Percentiles rank a stretch among this genome's conserved stretches.
Evolutionary conservation across 768 basidiomycete species (phyloP).

Genomic region (Paxillus ammoniavirescens): DNA sequence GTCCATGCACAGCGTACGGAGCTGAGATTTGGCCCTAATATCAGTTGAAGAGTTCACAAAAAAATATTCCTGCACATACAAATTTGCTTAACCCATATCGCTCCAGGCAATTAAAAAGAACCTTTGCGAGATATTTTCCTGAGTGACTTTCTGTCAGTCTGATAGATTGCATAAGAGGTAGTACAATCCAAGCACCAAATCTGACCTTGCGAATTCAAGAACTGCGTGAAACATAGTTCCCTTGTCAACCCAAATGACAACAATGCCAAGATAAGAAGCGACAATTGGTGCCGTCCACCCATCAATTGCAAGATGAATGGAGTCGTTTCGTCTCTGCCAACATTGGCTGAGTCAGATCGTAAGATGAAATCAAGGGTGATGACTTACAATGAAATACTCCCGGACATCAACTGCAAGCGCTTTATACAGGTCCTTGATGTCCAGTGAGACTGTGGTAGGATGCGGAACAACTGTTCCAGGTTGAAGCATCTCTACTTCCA

Average conservation of each 20-base stretch:
- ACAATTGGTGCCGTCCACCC: conserved; percentile 34
- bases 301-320: conserved; percentile 33
- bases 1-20: conserved; percentile 31
- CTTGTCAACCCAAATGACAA: conserved; percentile 27
- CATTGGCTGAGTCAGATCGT: too few species aligned
- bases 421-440: conserved; percentile 15
- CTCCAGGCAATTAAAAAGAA: conserved; percentile 23
- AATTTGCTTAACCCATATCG: conserved; percentile 26
- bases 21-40: conserved; percentile 9
- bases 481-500: conserved; percentile 27
- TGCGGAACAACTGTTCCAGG: conserved; percentile 26
- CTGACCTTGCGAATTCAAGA: conserved; percentile 33
- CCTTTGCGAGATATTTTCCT: conserved; percentile 29
- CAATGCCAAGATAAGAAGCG: conserved; percentile 31
- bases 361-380: not conserved
- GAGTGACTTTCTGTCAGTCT: conserved; percentile 25
- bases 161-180: too few species aligned
- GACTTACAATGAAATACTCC: conserved; percentile 19
- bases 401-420: conserved; percentile 9
- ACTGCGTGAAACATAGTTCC: conserved; percentile 28
- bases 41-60: too few species aligned
- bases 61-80: conserved; percentile 10
- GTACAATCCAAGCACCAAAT: too few species aligned
- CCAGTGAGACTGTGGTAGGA: conserved; percentile 22
- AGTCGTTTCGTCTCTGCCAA: not conserved